These are phyloP conservation scores for Phanerodontia chrysosporium DNA, from an alignment of 768 basidiomycete genomes.

Conservation along the genomic window DNA sequence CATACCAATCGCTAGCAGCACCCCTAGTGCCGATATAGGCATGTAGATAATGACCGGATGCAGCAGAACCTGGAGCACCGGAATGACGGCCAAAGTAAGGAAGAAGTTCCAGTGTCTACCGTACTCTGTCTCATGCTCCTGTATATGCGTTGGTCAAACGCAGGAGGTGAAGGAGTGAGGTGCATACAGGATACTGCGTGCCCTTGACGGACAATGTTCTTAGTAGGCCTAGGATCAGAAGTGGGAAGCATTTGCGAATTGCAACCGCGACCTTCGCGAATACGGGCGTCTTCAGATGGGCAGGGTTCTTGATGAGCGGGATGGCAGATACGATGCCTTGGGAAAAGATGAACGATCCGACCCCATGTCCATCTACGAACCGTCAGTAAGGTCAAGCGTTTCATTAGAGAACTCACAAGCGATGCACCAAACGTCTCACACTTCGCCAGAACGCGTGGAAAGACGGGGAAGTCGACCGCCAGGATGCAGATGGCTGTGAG, in stretches of 20 bases:
- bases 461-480: slow-evolving; percentile 93
- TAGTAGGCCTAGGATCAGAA: slow-evolving; percentile 69
- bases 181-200: slow-evolving; percentile 83
- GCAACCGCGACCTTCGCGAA: slow-evolving; percentile 46
- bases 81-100: slow-evolving; percentile 82
- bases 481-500: slow-evolving; percentile 89
- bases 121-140: slow-evolving; percentile 97
- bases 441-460: slow-evolving; percentile 84
- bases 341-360: slow-evolving; percentile 96
- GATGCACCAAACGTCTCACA: slow-evolving; percentile 94
- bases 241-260: slow-evolving; percentile 57
- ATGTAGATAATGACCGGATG: slow-evolving; percentile 59
- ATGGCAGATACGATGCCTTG: slow-evolving; percentile 90
- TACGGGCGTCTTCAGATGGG: slow-evolving; percentile 45
- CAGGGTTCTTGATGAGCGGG: slow-evolving; percentile 64
- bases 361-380: slow-evolving; percentile 92
- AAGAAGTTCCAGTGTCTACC: slow-evolving; percentile 99
- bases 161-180: background rate
- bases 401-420: slow-evolving; percentile 49
- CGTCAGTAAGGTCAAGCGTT: background rate
- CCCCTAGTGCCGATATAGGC: slow-evolving; percentile 59
- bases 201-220: slow-evolving; percentile 88
- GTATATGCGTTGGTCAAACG: background rate
- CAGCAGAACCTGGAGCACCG: slow-evolving; percentile 63
- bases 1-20: slow-evolving; percentile 57